These are phyloP conservation scores for Monascus purpureus DNA, from an alignment of 495 filamentous ascomycete genomes.

Conservation along the genomic window DNA sequence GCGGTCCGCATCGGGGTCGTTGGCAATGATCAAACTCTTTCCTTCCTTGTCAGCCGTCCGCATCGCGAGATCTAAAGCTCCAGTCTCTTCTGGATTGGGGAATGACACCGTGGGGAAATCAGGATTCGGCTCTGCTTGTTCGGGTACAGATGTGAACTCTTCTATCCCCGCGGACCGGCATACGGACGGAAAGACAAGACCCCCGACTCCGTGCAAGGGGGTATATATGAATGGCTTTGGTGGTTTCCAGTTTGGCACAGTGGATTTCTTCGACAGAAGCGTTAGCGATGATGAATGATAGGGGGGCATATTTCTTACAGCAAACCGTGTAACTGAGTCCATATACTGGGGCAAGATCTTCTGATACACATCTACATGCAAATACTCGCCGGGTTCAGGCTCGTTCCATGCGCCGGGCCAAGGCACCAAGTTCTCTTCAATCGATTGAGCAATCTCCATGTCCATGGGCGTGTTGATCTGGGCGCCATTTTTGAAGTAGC, in stretches of 20 bases:
- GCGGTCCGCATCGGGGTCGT: slow-evolving; percentile 62
- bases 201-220: slow-evolving; percentile 56
- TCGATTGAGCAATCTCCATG: slow-evolving; percentile 43
- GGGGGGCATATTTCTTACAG: slow-evolving; percentile 12
- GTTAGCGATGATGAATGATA: slow-evolving; percentile 4
- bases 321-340: slow-evolving; percentile 22
- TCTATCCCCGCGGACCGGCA: slow-evolving; percentile 30
- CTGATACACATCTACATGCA: slow-evolving; percentile 28
- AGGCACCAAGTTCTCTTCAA: slow-evolving; percentile 43
- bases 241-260: slow-evolving; percentile 13
- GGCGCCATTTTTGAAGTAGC: slow-evolving; percentile 53
- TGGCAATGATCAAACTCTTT: slow-evolving; percentile 44
- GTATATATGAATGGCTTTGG: slow-evolving; percentile 47
- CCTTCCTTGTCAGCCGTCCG: slow-evolving; percentile 34
- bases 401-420: slow-evolving; percentile 36
- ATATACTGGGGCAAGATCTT: slow-evolving; percentile 30
- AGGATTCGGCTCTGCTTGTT: slow-evolving; percentile 45
- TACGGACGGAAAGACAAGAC: slow-evolving; percentile 30
- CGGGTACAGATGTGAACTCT: slow-evolving; percentile 29
- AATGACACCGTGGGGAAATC: slow-evolving; percentile 58
- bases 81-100: slow-evolving; percentile 60
- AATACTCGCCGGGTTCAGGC: slow-evolving; percentile 23
- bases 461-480: slow-evolving; percentile 59
- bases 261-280: slow-evolving; percentile 16
- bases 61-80: slow-evolving; percentile 52